These are phyloP conservation scores for Thuidium tamariscinum DNA, from an alignment of 225 moss, liverwort and hornwort genomes.

Conservation along the genomic window DNA sequence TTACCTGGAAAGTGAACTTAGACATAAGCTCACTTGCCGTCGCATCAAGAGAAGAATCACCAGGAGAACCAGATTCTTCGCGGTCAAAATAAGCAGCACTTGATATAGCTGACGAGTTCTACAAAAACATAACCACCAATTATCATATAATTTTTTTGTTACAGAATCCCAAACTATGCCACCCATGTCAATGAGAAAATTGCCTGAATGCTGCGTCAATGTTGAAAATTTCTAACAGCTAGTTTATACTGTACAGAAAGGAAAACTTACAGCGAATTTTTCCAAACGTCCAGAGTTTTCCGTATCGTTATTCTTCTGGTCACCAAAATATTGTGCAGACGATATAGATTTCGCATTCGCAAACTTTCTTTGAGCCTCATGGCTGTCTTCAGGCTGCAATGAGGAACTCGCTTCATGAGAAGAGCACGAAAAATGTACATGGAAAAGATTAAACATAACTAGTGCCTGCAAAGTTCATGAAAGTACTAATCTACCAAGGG, in stretches of 20 bases:
- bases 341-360: slow-evolving; percentile 96
- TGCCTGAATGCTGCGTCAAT: neutral
- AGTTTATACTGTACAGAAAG: neutral
- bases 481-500: neutral
- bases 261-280: slow-evolving; percentile 68
- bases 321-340: slow-evolving; percentile 89
- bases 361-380: slow-evolving; percentile 91
- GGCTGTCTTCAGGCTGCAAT: slow-evolving; percentile 67
- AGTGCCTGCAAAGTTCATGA: neutral
- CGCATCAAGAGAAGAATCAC: slow-evolving; percentile 61
- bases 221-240: neutral
- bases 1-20: slow-evolving; percentile 92
- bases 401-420: neutral
- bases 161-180: neutral
- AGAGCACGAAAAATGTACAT: neutral
- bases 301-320: slow-evolving; percentile 42
- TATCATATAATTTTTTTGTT: neutral
- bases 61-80: slow-evolving; percentile 48
- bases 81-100: slow-evolving; percentile 97
- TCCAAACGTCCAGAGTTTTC: slow-evolving; percentile 78
- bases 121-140: slow-evolving; percentile 2
- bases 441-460: neutral
- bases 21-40: slow-evolving; percentile 91
- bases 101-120: slow-evolving; percentile 93
- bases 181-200: neutral